Percentiles rank a stretch among this genome's conserved stretches.
Evolutionary conservation across 2,329 filamentous ascomycete species (phyloP).

Genomic region (Gnomoniopsis smithogilvyi): DNA sequence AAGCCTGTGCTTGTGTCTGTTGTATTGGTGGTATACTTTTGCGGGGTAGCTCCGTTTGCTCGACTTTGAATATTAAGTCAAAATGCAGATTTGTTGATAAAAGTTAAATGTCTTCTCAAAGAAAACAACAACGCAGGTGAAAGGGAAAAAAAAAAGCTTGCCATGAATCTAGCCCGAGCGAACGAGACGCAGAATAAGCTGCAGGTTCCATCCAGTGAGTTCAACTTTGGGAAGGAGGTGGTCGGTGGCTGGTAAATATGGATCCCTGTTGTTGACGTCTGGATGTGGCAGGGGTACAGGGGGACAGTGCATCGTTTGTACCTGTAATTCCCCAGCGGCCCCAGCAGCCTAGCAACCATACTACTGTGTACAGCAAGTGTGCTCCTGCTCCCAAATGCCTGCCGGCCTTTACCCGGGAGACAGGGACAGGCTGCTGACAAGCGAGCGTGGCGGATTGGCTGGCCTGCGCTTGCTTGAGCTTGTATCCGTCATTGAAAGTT

Average conservation of each 20-base stretch:
- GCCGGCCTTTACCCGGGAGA: neutral
- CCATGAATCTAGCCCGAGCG: too few relatives aligned
- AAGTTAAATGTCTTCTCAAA: neutral
- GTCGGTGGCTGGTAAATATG: neutral
- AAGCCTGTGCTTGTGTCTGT: too few relatives aligned
- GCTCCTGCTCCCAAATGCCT: neutral
- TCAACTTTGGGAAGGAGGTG: neutral
- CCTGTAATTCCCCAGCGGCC: neutral
- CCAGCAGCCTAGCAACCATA: neutral
- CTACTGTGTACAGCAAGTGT: neutral
- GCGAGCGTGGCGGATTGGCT: neutral
- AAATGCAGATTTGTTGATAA: neutral
- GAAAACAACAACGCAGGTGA: too few relatives aligned
- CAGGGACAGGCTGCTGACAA: neutral
- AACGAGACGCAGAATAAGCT: too few relatives aligned
- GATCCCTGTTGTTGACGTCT: neutral
- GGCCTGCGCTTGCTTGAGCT: neutral
- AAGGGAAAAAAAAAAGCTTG: too few relatives aligned
- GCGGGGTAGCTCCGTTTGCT: neutral
- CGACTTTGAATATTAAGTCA: neutral
- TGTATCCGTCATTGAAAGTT: neutral
- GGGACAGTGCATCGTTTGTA: neutral
- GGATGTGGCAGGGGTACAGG: neutral
- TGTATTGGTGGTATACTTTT: neutral
- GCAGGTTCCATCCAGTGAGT: too few relatives aligned